A percentile compares a stretch with the other conserved stretches of the same genome.
These are phyloP conservation scores for Globisporangium barbulae DNA, from an alignment of 352 stramenopile species.

Conservation along the genomic window DNA sequence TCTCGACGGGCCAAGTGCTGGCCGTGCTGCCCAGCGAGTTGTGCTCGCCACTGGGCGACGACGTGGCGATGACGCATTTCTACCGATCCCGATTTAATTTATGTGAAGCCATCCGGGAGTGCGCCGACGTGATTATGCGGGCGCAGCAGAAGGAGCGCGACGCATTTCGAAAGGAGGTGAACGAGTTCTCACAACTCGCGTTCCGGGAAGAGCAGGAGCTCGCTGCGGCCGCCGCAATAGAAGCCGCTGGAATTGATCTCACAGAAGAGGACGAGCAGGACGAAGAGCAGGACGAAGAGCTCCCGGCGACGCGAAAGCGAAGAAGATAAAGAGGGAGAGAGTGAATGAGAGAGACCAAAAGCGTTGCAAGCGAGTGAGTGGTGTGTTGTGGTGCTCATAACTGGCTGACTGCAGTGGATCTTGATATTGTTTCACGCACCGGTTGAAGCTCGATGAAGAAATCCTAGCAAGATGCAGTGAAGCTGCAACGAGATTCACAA, in stretches of 20 bases:
- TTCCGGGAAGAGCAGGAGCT: constrained; percentile 10
- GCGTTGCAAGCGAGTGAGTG: too few relatives aligned
- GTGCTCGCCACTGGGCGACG: constrained; percentile 62
- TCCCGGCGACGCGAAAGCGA: constrained; percentile 10
- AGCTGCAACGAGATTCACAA: too few relatives aligned
- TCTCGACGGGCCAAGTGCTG: constrained; percentile 52
- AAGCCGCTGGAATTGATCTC: background rate
- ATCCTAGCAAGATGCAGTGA: too few relatives aligned
- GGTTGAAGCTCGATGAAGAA: too few relatives aligned
- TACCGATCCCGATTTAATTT: constrained; percentile 76
- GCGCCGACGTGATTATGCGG: constrained; percentile 40
- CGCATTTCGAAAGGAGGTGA: constrained; percentile 61
- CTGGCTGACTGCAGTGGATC: too few relatives aligned
- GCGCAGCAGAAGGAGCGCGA: constrained; percentile 54
- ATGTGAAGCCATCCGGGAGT: constrained; percentile 49
- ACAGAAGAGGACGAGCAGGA: constrained; percentile 14
- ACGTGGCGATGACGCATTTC: constrained; percentile 63
- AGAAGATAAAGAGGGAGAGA: constrained; percentile 8
- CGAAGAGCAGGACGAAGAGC: background rate
- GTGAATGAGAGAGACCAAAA: background rate
- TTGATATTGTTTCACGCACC: too few relatives aligned
- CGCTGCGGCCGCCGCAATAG: constrained; percentile 5
- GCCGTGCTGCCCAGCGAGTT: constrained; percentile 54
- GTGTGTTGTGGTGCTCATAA: too few relatives aligned
- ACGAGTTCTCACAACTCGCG: constrained; percentile 40